Percentiles rank a stretch among this genome's conserved stretches.
Evolutionary conservation across 2,329 filamentous ascomycete genomes (phyloP).

Genomic region (Fusarium cyanostomum): DNA sequence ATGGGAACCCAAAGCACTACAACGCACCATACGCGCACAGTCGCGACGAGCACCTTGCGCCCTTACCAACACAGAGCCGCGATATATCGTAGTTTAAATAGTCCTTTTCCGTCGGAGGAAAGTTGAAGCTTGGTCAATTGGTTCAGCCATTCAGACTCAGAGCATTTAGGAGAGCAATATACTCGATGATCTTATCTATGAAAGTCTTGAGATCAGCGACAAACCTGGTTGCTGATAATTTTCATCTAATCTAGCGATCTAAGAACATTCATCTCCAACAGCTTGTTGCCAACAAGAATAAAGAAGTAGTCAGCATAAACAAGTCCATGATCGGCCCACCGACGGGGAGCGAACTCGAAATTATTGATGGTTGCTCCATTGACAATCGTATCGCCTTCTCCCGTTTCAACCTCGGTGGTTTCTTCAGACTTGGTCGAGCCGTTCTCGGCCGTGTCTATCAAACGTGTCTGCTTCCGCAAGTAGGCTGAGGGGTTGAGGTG

Average conservation of each 20-base stretch:
- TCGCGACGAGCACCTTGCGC: too few relatives aligned
- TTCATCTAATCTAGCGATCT: background rate
- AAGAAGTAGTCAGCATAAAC: constrained; percentile 62
- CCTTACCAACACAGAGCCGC: too few relatives aligned
- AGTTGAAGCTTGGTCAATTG: too few relatives aligned
- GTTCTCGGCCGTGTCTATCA: constrained; percentile 40
- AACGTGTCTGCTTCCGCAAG: background rate
- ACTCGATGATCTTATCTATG: too few relatives aligned
- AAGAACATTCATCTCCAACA: constrained; percentile 33
- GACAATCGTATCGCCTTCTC: constrained; percentile 53
- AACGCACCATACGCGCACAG: too few relatives aligned
- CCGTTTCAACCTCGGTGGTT: background rate
- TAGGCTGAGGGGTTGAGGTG: constrained; percentile 31
- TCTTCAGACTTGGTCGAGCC: background rate
- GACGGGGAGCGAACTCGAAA: constrained; percentile 55
- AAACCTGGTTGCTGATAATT: too few relatives aligned
- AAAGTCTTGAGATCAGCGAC: too few relatives aligned
- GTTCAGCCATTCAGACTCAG: too few relatives aligned
- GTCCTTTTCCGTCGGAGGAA: too few relatives aligned
- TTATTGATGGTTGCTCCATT: constrained; percentile 58
- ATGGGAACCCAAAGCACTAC: too few relatives aligned
- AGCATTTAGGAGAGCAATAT: too few relatives aligned
- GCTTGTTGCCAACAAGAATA: constrained; percentile 54
- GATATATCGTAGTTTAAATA: too few relatives aligned
- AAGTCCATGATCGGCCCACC: constrained; percentile 57